Conservation (phyloP, 345 rosid genomes). For the Arabis hirsuta region DNA sequence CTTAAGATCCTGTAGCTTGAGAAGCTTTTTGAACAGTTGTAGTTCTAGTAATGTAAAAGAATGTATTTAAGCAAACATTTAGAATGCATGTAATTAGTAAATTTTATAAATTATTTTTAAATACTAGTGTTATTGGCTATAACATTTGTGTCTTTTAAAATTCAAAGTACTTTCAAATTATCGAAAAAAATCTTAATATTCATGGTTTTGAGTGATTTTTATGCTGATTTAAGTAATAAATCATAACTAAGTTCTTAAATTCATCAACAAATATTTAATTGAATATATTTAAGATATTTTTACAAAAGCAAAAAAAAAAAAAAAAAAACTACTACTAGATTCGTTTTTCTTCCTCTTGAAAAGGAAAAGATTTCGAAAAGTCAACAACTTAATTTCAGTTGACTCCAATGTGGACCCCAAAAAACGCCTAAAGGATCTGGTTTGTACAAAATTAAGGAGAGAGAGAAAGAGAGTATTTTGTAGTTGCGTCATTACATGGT, state of each 20-base stretch:
- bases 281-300: not conserved
- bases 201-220: not conserved
- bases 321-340: not conserved
- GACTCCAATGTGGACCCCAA: conserved; percentile 14
- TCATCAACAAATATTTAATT: not conserved
- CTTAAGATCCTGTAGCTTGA: not conserved
- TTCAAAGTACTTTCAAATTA: too few species aligned
- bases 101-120: too few species aligned
- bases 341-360: not conserved
- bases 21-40: not conserved
- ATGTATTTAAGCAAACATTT: too few species aligned
- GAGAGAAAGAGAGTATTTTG: not conserved
- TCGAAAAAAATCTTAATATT: too few species aligned
- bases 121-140: too few species aligned
- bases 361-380: not conserved
- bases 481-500: not conserved
- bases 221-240: not conserved
- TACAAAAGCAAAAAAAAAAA: not conserved
- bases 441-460: not conserved
- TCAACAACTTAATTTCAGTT: conserved; percentile 13
- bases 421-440: not conserved
- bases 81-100: too few species aligned
- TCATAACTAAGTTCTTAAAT: not conserved
- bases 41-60: too few species aligned
- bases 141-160: too few species aligned